Percentiles rank a stretch among this genome's conserved stretches.
These are phyloP conservation scores for Citrus unshiu DNA, from an alignment of 345 rosid species.

Conservation along the genomic window DNA sequence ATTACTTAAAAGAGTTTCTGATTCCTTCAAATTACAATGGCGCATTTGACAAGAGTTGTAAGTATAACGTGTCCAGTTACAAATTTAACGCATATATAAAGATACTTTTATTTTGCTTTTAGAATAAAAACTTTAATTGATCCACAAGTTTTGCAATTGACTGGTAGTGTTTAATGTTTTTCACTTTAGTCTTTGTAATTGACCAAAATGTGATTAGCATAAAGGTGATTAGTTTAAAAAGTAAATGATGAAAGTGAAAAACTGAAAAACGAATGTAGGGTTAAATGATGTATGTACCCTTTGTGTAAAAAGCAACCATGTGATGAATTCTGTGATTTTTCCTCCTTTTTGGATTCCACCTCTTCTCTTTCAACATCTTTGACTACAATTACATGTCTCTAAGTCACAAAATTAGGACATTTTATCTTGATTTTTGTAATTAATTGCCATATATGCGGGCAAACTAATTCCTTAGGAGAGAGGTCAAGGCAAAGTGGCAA, in stretches of 20 bases:
- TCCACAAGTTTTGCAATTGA: conserved; percentile 3
- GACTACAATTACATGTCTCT: background rate
- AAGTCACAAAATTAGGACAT: background rate
- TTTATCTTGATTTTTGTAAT: background rate
- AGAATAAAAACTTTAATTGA: background rate
- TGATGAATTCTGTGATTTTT: conserved; percentile 13
- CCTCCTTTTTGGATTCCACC: conserved; percentile 1
- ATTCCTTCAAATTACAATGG: background rate
- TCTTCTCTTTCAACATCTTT: conserved; percentile 13
- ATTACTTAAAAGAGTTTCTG: background rate
- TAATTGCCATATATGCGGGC: background rate
- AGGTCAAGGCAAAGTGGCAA: background rate
- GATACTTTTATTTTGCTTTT: too few relatives aligned
- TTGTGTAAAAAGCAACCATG: conserved; percentile 17
- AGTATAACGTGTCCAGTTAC: too few relatives aligned
- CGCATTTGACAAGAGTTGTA: too few relatives aligned
- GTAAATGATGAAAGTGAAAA: conserved; percentile 10
- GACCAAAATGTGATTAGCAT: conserved; percentile 1
- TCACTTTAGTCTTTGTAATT: background rate
- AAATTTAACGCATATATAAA: too few relatives aligned
- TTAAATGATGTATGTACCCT: conserved; percentile 22
- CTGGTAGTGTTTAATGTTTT: background rate
- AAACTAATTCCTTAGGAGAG: background rate
- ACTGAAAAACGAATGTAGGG: background rate
- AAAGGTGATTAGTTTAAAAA: background rate